Conservation (phyloP, 352 stramenopile genomes). For the Pythium monospermum region DNA sequence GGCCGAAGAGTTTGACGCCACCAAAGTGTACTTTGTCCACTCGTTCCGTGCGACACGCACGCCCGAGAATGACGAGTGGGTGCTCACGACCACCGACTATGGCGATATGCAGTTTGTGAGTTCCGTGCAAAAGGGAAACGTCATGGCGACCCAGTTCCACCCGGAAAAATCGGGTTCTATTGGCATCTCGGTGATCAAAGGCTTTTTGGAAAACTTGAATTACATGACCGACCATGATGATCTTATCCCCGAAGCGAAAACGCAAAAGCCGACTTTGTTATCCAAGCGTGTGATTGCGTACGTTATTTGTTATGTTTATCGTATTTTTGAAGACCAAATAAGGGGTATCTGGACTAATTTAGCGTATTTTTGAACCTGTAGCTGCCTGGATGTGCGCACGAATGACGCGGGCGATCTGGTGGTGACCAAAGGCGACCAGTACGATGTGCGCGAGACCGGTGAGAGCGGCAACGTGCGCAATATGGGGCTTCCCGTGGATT, state of each 20-base stretch:
- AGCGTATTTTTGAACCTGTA: too few relatives aligned
- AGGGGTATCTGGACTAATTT: too few relatives aligned
- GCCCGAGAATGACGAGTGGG: conserved; percentile 86
- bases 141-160: conserved; percentile 98
- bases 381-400: conserved; percentile 94
- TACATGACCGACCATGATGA: conserved; percentile 44
- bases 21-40: conserved; percentile 97
- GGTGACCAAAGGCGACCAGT: conserved; percentile 99
- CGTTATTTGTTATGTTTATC: conserved; percentile 19
- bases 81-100: conserved; percentile 95
- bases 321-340: too few relatives aligned
- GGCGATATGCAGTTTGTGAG: conserved; percentile 91
- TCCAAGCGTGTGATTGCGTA: conserved; percentile 95
- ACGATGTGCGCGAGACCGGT: conserved; percentile 93
- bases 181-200: conserved; percentile 90
- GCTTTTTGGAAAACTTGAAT: conserved; percentile 86
- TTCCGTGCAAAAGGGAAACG: conserved; percentile 92
- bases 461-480: conserved; percentile 92
- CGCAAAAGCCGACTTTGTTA: conserved; percentile 61
- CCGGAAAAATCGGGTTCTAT: conserved; percentile 95
- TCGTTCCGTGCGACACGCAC: conserved; percentile 88
- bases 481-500: conserved; percentile 95
- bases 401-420: conserved; percentile 97
- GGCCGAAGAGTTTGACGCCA: conserved; percentile 26
- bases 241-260: conserved; percentile 24